A percentile compares a stretch with the other conserved stretches of the same genome.
phyloP scores from a whole-genome alignment of 192 early-diverging fungal species.

The Coemansia furcata region DNA sequence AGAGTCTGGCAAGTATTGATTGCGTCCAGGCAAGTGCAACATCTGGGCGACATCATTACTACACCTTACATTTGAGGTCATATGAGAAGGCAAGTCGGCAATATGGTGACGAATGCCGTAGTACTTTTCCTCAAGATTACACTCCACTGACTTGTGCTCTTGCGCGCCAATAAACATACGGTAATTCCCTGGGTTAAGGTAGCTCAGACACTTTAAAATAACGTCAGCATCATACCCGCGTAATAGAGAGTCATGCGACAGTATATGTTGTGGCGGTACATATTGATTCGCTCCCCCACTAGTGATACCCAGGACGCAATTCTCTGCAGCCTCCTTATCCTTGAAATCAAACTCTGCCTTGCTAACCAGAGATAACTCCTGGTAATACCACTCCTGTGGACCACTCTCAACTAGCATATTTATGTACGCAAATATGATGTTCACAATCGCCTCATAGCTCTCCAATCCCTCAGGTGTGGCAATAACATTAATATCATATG shows the following conservation, averaged over 20 bases:
- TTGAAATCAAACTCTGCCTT: conserved; percentile 57
- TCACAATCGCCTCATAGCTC: conserved; percentile 14
- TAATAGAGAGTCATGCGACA: conserved; percentile 65
- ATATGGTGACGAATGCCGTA: conserved; percentile 78
- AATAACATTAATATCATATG: conserved; percentile 8
- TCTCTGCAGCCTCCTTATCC: conserved; percentile 61
- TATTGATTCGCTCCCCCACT: conserved; percentile 57
- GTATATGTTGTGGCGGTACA: conserved; percentile 55
- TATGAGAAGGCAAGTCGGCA: background rate
- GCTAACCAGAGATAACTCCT: conserved; percentile 37
- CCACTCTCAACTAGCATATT: background rate
- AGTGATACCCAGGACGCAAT: background rate
- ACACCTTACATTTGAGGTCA: background rate
- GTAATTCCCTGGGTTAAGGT: conserved; percentile 61
- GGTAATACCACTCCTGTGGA: conserved; percentile 24
- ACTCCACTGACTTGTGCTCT: conserved; percentile 12
- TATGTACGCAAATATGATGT: conserved; percentile 28
- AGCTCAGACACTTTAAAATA: conserved; percentile 59
- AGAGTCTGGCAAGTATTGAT: conserved; percentile 30
- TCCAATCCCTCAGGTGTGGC: conserved; percentile 21
- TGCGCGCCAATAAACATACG: conserved; percentile 45
- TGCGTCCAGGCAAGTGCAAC: background rate
- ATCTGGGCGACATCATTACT: background rate
- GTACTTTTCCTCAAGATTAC: conserved; percentile 59
- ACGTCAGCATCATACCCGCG: conserved; percentile 58